Evolutionary conservation across 2,329 filamentous ascomycete species (phyloP).

Genomic region (Fusarium buharicum): DNA sequence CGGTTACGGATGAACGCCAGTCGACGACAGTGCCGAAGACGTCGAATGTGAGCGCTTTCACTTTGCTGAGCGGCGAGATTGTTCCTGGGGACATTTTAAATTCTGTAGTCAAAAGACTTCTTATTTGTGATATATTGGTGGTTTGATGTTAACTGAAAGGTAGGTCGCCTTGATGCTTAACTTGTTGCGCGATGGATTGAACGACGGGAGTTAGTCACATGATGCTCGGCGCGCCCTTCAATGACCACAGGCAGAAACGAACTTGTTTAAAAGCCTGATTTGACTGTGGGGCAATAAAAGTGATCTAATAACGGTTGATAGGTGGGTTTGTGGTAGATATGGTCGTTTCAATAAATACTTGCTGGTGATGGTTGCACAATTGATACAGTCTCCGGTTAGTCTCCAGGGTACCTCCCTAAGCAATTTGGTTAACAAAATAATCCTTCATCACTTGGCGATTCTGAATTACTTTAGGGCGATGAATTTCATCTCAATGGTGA

Average conservation of each 20-base stretch:
- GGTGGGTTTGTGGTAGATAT: not conserved
- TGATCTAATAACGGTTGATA: not conserved
- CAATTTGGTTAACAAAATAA: not conserved
- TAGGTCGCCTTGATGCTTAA: not conserved
- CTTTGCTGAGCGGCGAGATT: slow-evolving; percentile 43
- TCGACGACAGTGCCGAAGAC: slow-evolving; percentile 84
- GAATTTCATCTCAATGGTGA: too few relatives aligned
- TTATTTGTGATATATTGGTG: not conserved
- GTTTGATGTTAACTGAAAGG: not conserved
- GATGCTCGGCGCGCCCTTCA: slow-evolving; percentile 30
- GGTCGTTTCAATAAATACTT: not conserved
- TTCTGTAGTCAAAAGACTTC: not conserved
- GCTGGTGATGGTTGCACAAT: not conserved
- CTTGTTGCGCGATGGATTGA: not conserved
- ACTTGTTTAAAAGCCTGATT: not conserved
- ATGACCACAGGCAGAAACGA: slow-evolving; percentile 13
- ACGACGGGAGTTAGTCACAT: slow-evolving; percentile 29
- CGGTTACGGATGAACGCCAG: slow-evolving; percentile 75
- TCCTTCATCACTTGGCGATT: not conserved
- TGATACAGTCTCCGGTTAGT: not conserved
- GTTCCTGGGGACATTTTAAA: slow-evolving; percentile 42
- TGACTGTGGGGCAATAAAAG: not conserved
- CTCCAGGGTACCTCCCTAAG: slow-evolving; percentile 12
- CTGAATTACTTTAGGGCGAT: too few relatives aligned
- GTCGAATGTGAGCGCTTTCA: slow-evolving; percentile 76